Evolutionary conservation across 2,329 filamentous ascomycete genomes (phyloP).

Genomic region (Nannizzia gypsea): DNA sequence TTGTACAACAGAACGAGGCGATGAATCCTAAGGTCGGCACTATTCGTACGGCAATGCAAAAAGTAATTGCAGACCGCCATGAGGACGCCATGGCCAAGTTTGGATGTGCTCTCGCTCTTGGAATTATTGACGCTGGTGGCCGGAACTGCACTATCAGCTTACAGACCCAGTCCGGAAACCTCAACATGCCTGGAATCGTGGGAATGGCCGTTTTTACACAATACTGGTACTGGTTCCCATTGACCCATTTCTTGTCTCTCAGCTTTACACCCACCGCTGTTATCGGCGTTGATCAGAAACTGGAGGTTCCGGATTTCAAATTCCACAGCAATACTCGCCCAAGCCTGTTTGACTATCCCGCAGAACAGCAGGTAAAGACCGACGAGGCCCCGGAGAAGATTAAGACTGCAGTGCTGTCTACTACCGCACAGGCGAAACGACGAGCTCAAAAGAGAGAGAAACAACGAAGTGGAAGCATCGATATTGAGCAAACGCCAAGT

Average conservation of each 20-base stretch:
- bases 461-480: constrained; percentile 86
- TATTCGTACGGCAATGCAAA: constrained; percentile 86
- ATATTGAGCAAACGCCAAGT: constrained; percentile 68
- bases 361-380: constrained; percentile 86
- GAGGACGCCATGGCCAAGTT: constrained; percentile 99
- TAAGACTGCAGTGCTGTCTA: constrained; percentile 89
- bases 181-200: constrained; percentile 97
- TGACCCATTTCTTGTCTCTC: constrained; percentile 91
- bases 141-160: constrained; percentile 97
- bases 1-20: constrained; percentile 97
- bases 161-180: constrained; percentile 93
- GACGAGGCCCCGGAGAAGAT: constrained; percentile 90
- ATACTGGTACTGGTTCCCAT: constrained; percentile 99
- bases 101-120: constrained; percentile 81
- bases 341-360: constrained; percentile 94
- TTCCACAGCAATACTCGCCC: constrained; percentile 91
- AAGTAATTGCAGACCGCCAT: constrained; percentile 86
- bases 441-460: constrained; percentile 89
- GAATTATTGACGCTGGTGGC: constrained; percentile 95
- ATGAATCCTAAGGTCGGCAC: constrained; percentile 94
- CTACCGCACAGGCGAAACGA: constrained; percentile 91
- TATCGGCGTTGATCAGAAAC: constrained; percentile 84
- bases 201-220: constrained; percentile 97
- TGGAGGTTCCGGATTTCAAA: constrained; percentile 88
- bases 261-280: constrained; percentile 95